Evolutionary conservation across 129 eudicot species (phyloP), one percentile per base, ranked within the genome.

Genomic region (Flaveria brownii): DNA sequence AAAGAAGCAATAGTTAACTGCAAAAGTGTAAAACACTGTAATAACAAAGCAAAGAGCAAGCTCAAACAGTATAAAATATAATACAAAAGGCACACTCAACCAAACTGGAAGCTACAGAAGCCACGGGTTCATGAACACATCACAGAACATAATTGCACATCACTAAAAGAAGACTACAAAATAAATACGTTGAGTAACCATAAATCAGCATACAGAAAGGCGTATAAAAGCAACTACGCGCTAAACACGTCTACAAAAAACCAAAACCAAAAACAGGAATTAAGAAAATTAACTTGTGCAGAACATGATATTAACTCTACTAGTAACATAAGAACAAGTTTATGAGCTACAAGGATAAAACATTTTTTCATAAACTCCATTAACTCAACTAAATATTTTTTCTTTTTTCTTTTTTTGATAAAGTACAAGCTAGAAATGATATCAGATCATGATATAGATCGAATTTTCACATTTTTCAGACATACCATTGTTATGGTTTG

Each of bases 401-500:
- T 56, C 9, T 2, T 64, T 51, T 49, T 63, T 43, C 57, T 26
- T 45, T 78, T 73, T 52, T 22, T 12, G 25, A 63, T 15, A 42
- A 11, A 23, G 62, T 71, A 60, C 66, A 71, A 71, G 64, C 77
- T 70, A 78, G 41, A 78, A 69, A 59, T 23, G 45, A 74, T 73
- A 75, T 42, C 63, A 30, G 22, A 74, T 28, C 22, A 63, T 22
- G 43, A 46, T 51, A 67, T 22, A 55, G 65, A 28, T 72, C 52
- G 20, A 52, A 52, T 41, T 75, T 73, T 47, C 60, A 78, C 70
- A 78, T 46, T 73, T 74, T 83, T 49, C 33, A 39, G 68, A 73
- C 73, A 57, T 82, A 65, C 79, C 78, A 67, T 80, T 45, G 81
- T 67, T 71, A 92, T 11, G 97, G 86, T 84, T 88, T 93, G 87